Evolutionary conservation across 345 rosid genomes (phyloP), one percentile per base, ranked within the genome.

Genomic region (Mallotus nudiflorus): DNA sequence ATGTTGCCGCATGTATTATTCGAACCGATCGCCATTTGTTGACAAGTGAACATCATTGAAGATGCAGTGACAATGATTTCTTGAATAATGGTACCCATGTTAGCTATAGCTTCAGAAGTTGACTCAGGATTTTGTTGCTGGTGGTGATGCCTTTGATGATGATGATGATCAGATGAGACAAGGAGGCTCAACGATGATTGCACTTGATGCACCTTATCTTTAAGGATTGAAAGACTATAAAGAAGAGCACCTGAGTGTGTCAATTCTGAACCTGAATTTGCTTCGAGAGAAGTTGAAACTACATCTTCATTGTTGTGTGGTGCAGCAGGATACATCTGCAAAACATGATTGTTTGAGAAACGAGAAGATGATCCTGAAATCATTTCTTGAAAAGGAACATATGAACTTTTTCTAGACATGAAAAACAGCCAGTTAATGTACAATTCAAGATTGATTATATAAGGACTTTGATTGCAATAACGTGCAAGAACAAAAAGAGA

Each of bases 51-150:
- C 81, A 88, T 52, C 80, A 91, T 81, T 1, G 98, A 84, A 62
- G 98, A 85, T 5, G 98, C 85, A 5, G 84, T 45, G 12, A 79
- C 68, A 42, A 89, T 85, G 61, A 91, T 82, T 50, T 89, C 93
- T 78, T 89, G 92, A 75, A 91, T 79, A 67, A 80, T 67, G 64
- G 81, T 76, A 29, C 70, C 76, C 55, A 89, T 75, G 80, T 66
- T 85, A 44, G 87, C 74, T 24, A 82, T 49, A 52, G 88, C 85
- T 19, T 74, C 29, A 6, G 91, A 82, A 51, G 81, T 75, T 62
- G 91, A 75, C 76, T 79, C 82, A 0, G 51, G 81, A n/a, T 33
- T 33, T 33, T 33, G 37, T 3, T 48, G 52, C 52, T n/a, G 27
- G 12, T 20, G 10, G 13, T 50, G 24, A 19, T 50, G n/a, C n/a